Base-by-base conservation (phyloP, 2,329 filamentous ascomycete genomes). In the Sporothrix euskadiensis region DNA sequence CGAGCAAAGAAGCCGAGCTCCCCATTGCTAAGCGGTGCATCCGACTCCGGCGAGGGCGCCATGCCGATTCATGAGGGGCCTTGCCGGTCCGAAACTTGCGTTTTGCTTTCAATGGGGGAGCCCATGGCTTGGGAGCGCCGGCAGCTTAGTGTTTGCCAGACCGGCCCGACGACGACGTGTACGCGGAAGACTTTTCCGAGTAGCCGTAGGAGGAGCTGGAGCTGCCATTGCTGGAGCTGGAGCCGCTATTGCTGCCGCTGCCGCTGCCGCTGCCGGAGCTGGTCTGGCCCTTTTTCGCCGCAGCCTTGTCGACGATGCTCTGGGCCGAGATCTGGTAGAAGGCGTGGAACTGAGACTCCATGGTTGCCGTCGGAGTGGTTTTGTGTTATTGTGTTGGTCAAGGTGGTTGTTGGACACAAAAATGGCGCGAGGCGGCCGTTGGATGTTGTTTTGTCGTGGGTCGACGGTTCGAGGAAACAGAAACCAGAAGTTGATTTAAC, bases 241-340 rank as follows among this genome's bases (percentile, higher is more conserved):
- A n/a, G 47, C 49, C 22, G 59, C 59, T 47, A 39, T 14, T 10
- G 22, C 35, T 35, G 65, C n/a, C 22, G 52, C 22, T 10, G 22
- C 35, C 49, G 52, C 22, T 10, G 22, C 35, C 49, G 65, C n/a
- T 52, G 41, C 63, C 35, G 3, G 65, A 35, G 44, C 8, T 8
- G 70, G 4, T 44, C 35, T 68, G 59, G 61, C 44, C 10, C 49
- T 72, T 72, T 14, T 68, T 56, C 4, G 49, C 32, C 6, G 70
- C 59, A n/a, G 59, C 71, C 44, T 32, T 35, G 59, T 72, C 61
- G 49, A 57, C 71, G 12, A 68, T 56, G 71, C 35, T 59, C 59
- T 72, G 71, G 4, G 47, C 71, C 14, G 59, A 44, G 71, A 72
- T 22, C 32, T 72, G 71, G 61, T 72, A 72, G 61, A 72, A 66